phyloP scores from a whole-genome alignment of 1,284 basidiomycete genomes.

The Puccinia coronata region DNA sequence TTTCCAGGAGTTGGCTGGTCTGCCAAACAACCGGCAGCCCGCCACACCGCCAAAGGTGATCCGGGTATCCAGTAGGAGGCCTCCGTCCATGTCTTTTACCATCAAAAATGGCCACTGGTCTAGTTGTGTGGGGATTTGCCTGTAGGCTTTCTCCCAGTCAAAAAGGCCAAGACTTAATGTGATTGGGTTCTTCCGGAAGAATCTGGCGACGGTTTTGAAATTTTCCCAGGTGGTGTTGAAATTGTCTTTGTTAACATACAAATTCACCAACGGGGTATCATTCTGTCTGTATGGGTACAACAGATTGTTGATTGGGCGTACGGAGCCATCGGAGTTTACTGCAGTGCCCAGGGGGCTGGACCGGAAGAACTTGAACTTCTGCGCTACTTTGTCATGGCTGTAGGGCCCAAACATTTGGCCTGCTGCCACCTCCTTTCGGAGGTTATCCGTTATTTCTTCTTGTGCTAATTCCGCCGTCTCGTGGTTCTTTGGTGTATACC shows the following conservation, averaged over 20 bases:
- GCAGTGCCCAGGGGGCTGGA: background rate
- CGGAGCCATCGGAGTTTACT: background rate
- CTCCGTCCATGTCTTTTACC: background rate
- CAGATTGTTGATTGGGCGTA: constrained; percentile 10
- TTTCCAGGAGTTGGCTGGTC: constrained; percentile 8
- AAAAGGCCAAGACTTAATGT: background rate
- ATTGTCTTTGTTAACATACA: background rate
- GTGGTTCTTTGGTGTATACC: background rate
- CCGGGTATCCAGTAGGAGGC: too few species aligned
- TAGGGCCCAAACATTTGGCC: constrained; percentile 7
- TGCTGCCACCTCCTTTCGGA: background rate
- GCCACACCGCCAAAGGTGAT: constrained; percentile 2
- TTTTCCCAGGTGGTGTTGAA: constrained; percentile 24
- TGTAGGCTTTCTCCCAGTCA: constrained; percentile 10
- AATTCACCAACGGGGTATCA: background rate
- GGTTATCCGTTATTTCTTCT: too few species aligned
- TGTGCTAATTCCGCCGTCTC: background rate
- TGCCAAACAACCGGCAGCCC: background rate
- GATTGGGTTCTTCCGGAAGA: background rate
- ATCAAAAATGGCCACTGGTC: constrained; percentile 2
- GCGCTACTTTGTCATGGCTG: background rate
- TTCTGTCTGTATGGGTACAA: background rate
- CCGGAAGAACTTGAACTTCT: background rate
- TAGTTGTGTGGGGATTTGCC: background rate
- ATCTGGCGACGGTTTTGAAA: background rate